These are phyloP conservation scores for Thymus mandschuricus DNA, from an alignment of 257 asterid species.

Conservation along the genomic window DNA sequence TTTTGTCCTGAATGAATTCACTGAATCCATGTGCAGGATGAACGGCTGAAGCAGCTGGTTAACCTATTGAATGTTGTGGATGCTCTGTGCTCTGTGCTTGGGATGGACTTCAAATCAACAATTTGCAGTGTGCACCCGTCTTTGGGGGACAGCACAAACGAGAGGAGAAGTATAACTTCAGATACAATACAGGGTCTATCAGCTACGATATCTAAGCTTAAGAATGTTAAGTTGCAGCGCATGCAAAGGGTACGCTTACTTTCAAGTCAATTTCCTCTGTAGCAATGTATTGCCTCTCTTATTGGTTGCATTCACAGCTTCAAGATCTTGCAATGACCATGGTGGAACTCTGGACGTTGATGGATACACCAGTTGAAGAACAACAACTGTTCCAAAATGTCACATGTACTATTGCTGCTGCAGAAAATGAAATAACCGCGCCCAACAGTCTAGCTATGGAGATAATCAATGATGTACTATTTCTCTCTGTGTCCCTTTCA, in stretches of 20 bases:
- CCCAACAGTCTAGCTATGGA: slow-evolving; percentile 64
- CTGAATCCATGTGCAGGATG: slow-evolving; percentile 47
- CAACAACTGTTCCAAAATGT: slow-evolving; percentile 67
- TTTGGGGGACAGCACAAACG: slow-evolving; percentile 46
- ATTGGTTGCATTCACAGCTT: slow-evolving; percentile 53
- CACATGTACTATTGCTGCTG: slow-evolving; percentile 62
- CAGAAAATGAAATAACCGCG: slow-evolving; percentile 72
- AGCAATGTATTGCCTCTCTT: slow-evolving; percentile 22
- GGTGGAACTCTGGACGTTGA: slow-evolving; percentile 88
- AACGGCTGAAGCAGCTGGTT: slow-evolving; percentile 65
- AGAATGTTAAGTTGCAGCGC: slow-evolving; percentile 69
- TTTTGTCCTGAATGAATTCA: slow-evolving; percentile 11
- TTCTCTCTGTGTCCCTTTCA: neutral
- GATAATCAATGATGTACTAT: slow-evolving; percentile 55
- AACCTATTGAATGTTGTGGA: slow-evolving; percentile 56
- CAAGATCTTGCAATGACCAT: slow-evolving; percentile 82
- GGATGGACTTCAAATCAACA: slow-evolving; percentile 68
- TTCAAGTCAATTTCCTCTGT: slow-evolving; percentile 18
- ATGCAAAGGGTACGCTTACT: slow-evolving; percentile 58
- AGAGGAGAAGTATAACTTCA: slow-evolving; percentile 52
- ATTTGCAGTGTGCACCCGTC: slow-evolving; percentile 61
- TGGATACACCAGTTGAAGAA: slow-evolving; percentile 83
- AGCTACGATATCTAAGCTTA: slow-evolving; percentile 44
- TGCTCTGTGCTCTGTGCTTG: slow-evolving; percentile 71
- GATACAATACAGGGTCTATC: slow-evolving; percentile 61